These are phyloP conservation scores for Polyplosphaeria fusca DNA, from an alignment of 495 filamentous ascomycete genomes.

Conservation along the genomic window DNA sequence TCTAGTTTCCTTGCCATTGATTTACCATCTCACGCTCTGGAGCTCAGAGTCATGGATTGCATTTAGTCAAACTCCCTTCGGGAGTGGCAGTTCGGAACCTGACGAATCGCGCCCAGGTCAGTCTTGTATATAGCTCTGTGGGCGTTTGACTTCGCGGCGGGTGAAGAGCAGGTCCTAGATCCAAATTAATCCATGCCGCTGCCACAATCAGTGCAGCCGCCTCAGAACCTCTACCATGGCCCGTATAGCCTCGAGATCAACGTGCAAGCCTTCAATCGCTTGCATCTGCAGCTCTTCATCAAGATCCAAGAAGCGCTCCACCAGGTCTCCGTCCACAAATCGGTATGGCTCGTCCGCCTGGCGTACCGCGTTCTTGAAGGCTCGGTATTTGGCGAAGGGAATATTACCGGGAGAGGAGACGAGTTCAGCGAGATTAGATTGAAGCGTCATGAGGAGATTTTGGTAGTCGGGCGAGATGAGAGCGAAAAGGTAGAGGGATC, in stretches of 20 bases:
- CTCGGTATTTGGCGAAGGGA: slow-evolving; percentile 72
- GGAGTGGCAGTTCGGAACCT: too few species aligned
- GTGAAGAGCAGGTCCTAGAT: too few species aligned
- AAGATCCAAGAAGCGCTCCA: slow-evolving; percentile 79
- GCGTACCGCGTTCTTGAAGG: slow-evolving; percentile 67
- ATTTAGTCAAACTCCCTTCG: too few species aligned
- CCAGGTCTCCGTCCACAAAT: slow-evolving; percentile 88
- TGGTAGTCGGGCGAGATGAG: slow-evolving; percentile 65
- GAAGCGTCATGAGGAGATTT: slow-evolving; percentile 80
- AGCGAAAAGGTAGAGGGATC: slow-evolving; percentile 85
- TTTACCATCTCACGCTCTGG: too few species aligned
- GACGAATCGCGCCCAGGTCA: too few species aligned
- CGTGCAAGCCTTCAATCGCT: slow-evolving; percentile 52
- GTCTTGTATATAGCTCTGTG: too few species aligned
- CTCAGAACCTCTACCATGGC: slow-evolving; percentile 69
- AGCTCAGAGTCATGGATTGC: too few species aligned
- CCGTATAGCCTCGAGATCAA: slow-evolving; percentile 54
- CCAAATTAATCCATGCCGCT: too few species aligned
- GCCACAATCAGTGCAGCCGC: slow-evolving; percentile 35
- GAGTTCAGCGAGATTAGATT: slow-evolving; percentile 62
- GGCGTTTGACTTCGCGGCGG: too few species aligned
- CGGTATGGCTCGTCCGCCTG: slow-evolving; percentile 73
- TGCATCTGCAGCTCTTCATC: slow-evolving; percentile 60
- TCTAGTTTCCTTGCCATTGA: too few species aligned
- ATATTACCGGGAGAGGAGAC: slow-evolving; percentile 67